Evolutionary conservation across 129 eudicot genomes (phyloP), one percentile per base, ranked within the genome.

Genomic region (Chrysanthemum lavandulifolium): DNA sequence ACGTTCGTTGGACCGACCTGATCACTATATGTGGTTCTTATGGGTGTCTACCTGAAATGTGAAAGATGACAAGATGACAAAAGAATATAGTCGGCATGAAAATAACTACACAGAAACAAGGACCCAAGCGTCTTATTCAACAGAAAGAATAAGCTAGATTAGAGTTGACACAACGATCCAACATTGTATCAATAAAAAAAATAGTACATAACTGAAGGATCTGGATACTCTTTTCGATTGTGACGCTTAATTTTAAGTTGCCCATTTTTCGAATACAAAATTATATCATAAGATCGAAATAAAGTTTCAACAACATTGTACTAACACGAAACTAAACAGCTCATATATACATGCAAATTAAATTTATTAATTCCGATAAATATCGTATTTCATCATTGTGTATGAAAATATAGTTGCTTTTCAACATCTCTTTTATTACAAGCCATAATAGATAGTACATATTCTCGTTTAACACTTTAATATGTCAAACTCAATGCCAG

Each of bases 61-160:
- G 68, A 47, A 36, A 9, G 50, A 76, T 5, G 14, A 10, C 18
- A 68, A 67, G 67, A 76, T 5, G 14, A 10, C 18, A 68, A 67
- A 61, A 67, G 4, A 21, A 68, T 58, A 69, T 68, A 48, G 69
- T 68, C 59, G 80, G 80, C 68, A 76, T 57, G 80, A 59, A 45
- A 49, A 58, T 55, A 11, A 25, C 16, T 54, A 66, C 18, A 66
- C 40, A 14, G 29, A 67, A 25, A 36, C 48, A 31, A 64, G 33
- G 67, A 58, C 48, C 27, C 36, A 67, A 55, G 16, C 40, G 52
- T 67, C 58, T 43, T 54, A 68, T 48, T 67, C 33, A 21, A 75
- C 60, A 56, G 31, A 58, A 33, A 68, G 74, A 76, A 67, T 76
- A 49, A 50, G 62, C 71, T 67, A 74, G 12, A 19, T 74, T 74